A percentile compares a stretch with the other conserved stretches of the same genome.
These are phyloP conservation scores for Colletotrichum sidae DNA, from an alignment of 2,329 filamentous ascomycete species.

Conservation along the genomic window DNA sequence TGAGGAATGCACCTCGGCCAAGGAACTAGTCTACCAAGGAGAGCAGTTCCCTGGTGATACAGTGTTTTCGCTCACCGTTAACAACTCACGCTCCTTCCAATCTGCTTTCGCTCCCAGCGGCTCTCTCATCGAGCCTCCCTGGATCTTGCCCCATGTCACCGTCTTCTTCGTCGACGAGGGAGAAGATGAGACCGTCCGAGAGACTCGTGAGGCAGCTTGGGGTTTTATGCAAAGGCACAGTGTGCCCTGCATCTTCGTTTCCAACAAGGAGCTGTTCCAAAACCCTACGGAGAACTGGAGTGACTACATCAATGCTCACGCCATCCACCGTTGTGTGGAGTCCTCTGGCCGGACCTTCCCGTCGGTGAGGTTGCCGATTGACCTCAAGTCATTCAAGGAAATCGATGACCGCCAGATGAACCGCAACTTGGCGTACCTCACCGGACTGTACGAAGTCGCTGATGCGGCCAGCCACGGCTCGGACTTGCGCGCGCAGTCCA, in stretches of 20 bases:
- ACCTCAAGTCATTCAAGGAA: conserved; percentile 60
- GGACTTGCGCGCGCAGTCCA: conserved; percentile 1
- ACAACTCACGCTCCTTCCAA: conserved; percentile 50
- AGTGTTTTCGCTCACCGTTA: conserved; percentile 53
- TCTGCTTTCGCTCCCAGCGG: conserved; percentile 51
- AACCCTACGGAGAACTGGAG: conserved; percentile 48
- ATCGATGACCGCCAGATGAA: conserved; percentile 66
- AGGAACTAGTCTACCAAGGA: conserved; percentile 44
- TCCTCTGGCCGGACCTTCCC: conserved; percentile 48
- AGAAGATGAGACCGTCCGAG: conserved; percentile 51
- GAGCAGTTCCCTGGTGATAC: conserved; percentile 42
- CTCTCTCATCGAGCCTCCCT: conserved; percentile 54
- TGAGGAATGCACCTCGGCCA: conserved; percentile 58
- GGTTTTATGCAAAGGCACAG: conserved; percentile 59
- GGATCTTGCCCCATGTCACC: conserved; percentile 61
- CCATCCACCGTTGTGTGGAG: conserved; percentile 62
- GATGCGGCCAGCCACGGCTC: conserved; percentile 17
- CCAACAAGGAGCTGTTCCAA: conserved; percentile 54
- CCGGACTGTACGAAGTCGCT: conserved; percentile 47
- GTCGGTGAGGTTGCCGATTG: conserved; percentile 59
- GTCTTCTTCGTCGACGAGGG: conserved; percentile 60
- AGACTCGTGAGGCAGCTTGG: conserved; percentile 56
- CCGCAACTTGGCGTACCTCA: conserved; percentile 62
- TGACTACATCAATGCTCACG: conserved; percentile 53
- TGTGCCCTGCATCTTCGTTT: conserved; percentile 61